A percentile compares a stretch with the other conserved stretches of the same genome.
phyloP scores from a whole-genome alignment of 2,329 filamentous ascomycete species.

The Claviceps maximensis region DNA sequence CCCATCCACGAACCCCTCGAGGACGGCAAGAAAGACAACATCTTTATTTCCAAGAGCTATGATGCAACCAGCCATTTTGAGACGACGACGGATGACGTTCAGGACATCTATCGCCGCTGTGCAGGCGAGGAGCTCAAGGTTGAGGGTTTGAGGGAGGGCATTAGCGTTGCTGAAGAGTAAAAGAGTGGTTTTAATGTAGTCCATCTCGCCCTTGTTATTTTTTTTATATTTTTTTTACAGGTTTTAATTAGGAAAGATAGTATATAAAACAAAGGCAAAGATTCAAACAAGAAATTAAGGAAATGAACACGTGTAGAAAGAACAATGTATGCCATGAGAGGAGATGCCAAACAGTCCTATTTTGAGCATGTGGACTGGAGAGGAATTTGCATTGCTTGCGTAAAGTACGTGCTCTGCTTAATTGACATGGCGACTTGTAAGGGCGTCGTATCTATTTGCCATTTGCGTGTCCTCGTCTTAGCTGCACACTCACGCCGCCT shows the following conservation, averaged over 20 bases:
- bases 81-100: conserved; percentile 80
- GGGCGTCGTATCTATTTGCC: background rate
- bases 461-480: too few relatives aligned
- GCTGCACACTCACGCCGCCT: too few relatives aligned
- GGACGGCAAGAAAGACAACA: conserved; percentile 71
- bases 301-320: background rate
- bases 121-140: conserved; percentile 78
- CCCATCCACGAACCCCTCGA: conserved; percentile 86
- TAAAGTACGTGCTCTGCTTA: conserved; percentile 3
- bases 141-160: conserved; percentile 70
- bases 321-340: background rate
- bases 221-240: background rate
- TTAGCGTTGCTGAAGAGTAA: conserved; percentile 58
- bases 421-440: conserved; percentile 2
- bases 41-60: conserved; percentile 98
- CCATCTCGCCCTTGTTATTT: background rate
- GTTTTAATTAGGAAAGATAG: background rate
- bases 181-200: background rate
- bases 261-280: background rate
- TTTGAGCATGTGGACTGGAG: background rate
- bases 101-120: conserved; percentile 78
- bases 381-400: conserved; percentile 2
- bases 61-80: conserved; percentile 97
- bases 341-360: background rate
- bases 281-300: background rate